These are phyloP conservation scores for Fonsecaea nubica DNA, from an alignment of 2,329 filamentous ascomycete species.

Conservation along the genomic window DNA sequence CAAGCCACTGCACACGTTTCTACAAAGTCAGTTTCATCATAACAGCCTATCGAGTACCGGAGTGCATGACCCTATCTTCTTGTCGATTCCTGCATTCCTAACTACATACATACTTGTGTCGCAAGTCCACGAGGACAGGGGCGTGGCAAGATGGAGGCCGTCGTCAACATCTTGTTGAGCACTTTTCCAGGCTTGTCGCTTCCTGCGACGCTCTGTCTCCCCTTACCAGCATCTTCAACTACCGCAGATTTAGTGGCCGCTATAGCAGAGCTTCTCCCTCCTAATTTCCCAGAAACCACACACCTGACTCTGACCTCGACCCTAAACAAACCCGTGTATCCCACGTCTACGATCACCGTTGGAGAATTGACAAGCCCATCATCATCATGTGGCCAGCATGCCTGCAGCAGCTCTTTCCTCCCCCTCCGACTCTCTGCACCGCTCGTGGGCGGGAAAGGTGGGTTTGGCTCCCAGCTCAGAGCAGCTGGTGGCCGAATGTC, in stretches of 20 bases:
- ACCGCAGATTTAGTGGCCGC: constrained; percentile 70
- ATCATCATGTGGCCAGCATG: constrained; percentile 37
- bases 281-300: constrained; percentile 59
- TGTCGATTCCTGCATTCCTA: not conserved
- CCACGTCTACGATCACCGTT: constrained; percentile 50
- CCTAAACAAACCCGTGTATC: constrained; percentile 72
- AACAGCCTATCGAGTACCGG: not conserved
- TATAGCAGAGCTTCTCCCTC: constrained; percentile 63
- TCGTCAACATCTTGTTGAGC: constrained; percentile 81
- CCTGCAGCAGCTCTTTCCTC: constrained; percentile 72
- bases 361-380: constrained; percentile 28
- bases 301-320: constrained; percentile 80
- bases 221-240: constrained; percentile 69
- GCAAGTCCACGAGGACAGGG: not conserved
- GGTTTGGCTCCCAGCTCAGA: constrained; percentile 95
- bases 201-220: constrained; percentile 81
- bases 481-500: constrained; percentile 98
- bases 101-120: not conserved
- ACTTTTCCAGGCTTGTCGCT: constrained; percentile 83
- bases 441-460: constrained; percentile 91
- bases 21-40: constrained; percentile 16
- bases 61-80: not conserved
- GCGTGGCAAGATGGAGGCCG: constrained; percentile 25
- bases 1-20: constrained; percentile 14
- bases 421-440: constrained; percentile 80